A percentile compares a stretch with the other conserved stretches of the same genome.
Conservation (phyloP, 306 rosid species). For the Cicer yamashitae region DNA sequence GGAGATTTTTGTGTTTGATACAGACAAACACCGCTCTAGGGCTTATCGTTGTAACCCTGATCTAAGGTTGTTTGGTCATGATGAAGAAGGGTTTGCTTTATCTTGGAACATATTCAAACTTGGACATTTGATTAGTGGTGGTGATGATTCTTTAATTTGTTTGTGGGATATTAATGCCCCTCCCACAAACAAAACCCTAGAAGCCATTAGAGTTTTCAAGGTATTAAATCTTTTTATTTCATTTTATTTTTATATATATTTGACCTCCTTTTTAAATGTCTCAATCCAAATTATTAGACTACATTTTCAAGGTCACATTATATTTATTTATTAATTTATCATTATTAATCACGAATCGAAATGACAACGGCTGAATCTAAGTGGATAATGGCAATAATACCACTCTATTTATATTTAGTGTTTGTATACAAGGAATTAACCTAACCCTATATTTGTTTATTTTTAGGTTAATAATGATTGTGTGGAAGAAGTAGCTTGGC, state of each 20-base stretch:
- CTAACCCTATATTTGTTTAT: no score
- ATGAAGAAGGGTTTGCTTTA: not conserved
- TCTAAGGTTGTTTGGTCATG: not conserved
- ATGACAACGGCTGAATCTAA: no score
- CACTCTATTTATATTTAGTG: no score
- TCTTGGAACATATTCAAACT: not conserved
- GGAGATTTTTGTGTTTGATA: not conserved
- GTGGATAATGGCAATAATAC: no score
- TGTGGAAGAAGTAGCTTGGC: not conserved
- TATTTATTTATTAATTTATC: no score
- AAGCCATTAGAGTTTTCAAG: not conserved
- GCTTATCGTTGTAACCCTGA: not conserved
- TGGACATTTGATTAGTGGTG: not conserved
- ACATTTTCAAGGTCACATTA: no score
- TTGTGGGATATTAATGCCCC: not conserved
- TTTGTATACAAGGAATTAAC: no score
- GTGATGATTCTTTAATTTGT: not conserved
- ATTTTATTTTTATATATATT: no score
- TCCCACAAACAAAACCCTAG: not conserved
- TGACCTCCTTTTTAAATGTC: no score
- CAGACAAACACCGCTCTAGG: not conserved
- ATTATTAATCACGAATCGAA: no score
- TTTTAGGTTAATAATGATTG: not conserved
- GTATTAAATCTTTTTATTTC: not conserved
- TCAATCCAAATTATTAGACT: no score